A percentile compares a stretch with the other conserved stretches of the same genome.
Evolutionary conservation across 2,329 filamentous ascomycete genomes (phyloP).

Genomic region (Phaeoacremonium minimum): DNA sequence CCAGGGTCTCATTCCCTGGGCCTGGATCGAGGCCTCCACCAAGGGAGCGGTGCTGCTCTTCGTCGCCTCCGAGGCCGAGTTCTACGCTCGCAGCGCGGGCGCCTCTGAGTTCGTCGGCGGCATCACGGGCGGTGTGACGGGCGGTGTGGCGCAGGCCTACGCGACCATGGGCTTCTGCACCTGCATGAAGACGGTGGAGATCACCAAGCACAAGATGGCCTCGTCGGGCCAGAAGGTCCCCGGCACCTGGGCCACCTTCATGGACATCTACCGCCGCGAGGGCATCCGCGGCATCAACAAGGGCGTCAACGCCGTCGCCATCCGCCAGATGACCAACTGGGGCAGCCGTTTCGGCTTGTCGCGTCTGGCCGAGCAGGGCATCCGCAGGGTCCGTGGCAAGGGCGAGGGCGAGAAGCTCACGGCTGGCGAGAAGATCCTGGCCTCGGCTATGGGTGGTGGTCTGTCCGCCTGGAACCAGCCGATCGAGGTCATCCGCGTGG

Average conservation of each 20-base stretch:
- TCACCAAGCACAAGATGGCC: constrained; percentile 95
- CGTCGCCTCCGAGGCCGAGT: constrained; percentile 97
- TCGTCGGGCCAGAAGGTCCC: constrained; percentile 76
- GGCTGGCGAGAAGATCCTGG: constrained; percentile 82
- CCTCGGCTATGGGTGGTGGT: constrained; percentile 84
- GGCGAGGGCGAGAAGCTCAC: constrained; percentile 72
- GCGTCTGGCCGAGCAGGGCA: constrained; percentile 84
- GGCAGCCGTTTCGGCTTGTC: constrained; percentile 92
- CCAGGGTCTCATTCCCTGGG: constrained; percentile 98
- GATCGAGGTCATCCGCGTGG: constrained; percentile 98
- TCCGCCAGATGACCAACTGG: constrained; percentile 99
- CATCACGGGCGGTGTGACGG: constrained; percentile 86
- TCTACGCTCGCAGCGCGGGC: constrained; percentile 78
- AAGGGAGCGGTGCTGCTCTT: constrained; percentile 99
- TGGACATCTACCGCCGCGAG: constrained; percentile 93
- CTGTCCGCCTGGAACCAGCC: constrained; percentile 98
- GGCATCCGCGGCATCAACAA: constrained; percentile 96
- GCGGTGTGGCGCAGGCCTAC: constrained; percentile 96
- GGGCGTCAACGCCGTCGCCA: constrained; percentile 97
- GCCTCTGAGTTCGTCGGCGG: constrained; percentile 84
- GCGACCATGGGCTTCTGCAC: constrained; percentile 99
- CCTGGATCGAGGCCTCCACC: constrained; percentile 99
- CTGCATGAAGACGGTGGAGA: constrained; percentile 99
- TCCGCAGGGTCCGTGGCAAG: constrained; percentile 76
- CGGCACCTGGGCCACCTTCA: constrained; percentile 93